Evolutionary conservation across 306 rosid genomes (phyloP).

Genomic region (Lablab purpureus): DNA sequence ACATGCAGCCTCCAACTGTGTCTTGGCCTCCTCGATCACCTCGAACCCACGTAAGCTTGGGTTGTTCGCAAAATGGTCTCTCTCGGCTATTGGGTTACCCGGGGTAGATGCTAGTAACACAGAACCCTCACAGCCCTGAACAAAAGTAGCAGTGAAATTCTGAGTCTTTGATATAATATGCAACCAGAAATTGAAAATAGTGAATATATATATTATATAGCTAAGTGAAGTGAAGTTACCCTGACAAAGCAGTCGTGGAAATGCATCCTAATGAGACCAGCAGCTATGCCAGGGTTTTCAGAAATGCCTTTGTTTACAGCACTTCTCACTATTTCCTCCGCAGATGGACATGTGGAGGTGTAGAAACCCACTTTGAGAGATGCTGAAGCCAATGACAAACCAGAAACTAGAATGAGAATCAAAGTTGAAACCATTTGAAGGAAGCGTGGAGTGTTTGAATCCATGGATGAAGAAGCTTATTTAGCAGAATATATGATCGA

Average conservation of each 20-base stretch:
- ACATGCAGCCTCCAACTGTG: neutral
- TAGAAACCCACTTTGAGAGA: constrained; percentile 37
- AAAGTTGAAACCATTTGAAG: neutral
- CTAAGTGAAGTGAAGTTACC: neutral
- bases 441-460: neutral
- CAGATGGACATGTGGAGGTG: constrained; percentile 34
- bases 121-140: neutral
- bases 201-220: neutral
- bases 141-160: neutral
- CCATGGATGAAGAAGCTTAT: neutral
- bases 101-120: neutral
- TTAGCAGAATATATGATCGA: neutral
- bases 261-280: constrained; percentile 43
- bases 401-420: neutral
- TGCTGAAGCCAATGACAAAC: constrained; percentile 27
- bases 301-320: constrained; percentile 31
- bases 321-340: constrained; percentile 34
- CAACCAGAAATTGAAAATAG: neutral
- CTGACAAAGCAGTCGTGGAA: constrained; percentile 48
- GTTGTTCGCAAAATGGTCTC: neutral
- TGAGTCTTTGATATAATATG: neutral
- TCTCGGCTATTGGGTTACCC: neutral
- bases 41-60: constrained; percentile 1
- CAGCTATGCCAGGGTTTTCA: constrained; percentile 32
- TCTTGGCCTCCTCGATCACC: neutral